These are phyloP conservation scores for Podospora tetraspora DNA, from an alignment of 495 filamentous ascomycete species.

Conservation along the genomic window DNA sequence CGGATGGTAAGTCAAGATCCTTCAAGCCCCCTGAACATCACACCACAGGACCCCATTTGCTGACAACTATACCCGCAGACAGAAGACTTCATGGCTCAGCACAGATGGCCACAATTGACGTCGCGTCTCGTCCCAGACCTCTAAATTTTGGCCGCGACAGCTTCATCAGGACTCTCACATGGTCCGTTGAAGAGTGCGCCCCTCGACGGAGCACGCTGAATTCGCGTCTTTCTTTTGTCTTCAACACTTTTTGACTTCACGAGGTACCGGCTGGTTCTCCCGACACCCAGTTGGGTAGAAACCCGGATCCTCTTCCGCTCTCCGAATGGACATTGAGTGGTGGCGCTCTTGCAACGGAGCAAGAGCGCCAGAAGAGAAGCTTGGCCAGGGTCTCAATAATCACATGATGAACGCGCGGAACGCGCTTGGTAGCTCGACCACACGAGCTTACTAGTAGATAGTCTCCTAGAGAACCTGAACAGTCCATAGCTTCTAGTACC, in stretches of 20 bases:
- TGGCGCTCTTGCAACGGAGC: not conserved
- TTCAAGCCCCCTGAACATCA: not conserved
- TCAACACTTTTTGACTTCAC: not conserved
- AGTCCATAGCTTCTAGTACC: not conserved
- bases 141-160: not conserved
- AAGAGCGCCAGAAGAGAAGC: not conserved
- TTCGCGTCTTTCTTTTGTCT: not conserved
- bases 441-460: not conserved
- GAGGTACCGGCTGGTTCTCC: not conserved
- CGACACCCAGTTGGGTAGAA: not conserved
- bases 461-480: not conserved
- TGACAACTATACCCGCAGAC: not conserved
- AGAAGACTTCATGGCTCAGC: not conserved
- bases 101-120: not conserved
- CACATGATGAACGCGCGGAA: not conserved
- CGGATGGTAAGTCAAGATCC: not conserved
- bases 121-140: not conserved
- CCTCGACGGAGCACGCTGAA: not conserved
- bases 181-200: not conserved
- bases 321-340: not conserved
- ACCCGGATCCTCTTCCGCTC: not conserved
- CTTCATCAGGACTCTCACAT: not conserved
- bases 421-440: not conserved
- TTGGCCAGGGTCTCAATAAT: not conserved
- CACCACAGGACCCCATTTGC: not conserved